Percentiles rank a stretch among this genome's conserved stretches.
These are phyloP conservation scores for Poronia punctata DNA, from an alignment of 495 filamentous ascomycete species.

Conservation along the genomic window DNA sequence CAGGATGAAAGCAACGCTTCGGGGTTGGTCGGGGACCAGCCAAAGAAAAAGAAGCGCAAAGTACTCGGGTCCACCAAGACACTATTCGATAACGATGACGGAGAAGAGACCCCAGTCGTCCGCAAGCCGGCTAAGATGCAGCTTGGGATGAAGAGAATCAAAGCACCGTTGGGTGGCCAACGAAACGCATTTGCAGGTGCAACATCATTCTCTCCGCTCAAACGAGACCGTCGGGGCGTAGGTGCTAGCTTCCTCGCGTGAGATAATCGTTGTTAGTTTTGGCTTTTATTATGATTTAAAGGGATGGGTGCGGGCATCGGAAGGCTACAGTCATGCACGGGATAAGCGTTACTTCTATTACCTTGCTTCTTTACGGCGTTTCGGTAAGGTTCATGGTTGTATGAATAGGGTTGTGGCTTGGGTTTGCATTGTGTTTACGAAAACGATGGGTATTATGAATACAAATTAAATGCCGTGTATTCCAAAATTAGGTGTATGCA, in stretches of 20 bases:
- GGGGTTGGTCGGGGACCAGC: constrained; percentile 31
- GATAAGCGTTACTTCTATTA: too few relatives aligned
- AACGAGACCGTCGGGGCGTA: constrained; percentile 61
- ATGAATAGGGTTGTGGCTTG: background rate
- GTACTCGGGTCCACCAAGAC: constrained; percentile 56
- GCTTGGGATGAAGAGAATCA: constrained; percentile 22
- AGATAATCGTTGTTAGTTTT: too few relatives aligned
- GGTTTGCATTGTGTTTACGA: background rate
- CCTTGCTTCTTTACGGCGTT: too few relatives aligned
- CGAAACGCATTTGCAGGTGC: constrained; percentile 36
- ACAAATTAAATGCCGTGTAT: too few relatives aligned
- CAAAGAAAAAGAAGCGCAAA: constrained; percentile 70
- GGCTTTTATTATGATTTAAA: constrained; percentile 6
- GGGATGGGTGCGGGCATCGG: constrained; percentile 8
- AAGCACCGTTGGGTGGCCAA: constrained; percentile 22
- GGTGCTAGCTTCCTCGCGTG: constrained; percentile 48
- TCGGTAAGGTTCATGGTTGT: background rate
- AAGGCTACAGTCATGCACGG: background rate
- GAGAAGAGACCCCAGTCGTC: constrained; percentile 30
- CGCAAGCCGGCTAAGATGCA: constrained; percentile 32
- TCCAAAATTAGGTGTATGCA: constrained; percentile 6
- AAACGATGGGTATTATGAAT: too few relatives aligned
- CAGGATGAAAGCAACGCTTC: constrained; percentile 22
- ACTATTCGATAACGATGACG: constrained; percentile 73
- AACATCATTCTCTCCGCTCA: constrained; percentile 69